A percentile compares a stretch with the other conserved stretches of the same genome.
Conservation (phyloP, 345 rosid genomes). For the Eucalyptus camaldulensis region DNA sequence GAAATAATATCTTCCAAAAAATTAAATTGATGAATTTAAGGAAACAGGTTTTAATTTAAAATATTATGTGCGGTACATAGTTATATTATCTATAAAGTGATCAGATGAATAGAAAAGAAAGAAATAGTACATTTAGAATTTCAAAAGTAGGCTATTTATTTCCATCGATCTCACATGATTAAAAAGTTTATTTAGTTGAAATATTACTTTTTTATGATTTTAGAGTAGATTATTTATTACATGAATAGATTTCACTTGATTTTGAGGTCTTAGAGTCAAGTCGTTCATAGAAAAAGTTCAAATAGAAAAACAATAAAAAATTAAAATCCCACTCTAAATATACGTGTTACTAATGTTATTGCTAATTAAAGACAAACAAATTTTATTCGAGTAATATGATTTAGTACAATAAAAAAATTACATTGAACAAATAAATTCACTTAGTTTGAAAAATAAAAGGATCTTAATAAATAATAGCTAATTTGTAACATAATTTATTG, state of each 20-base stretch:
- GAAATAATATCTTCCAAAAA: neutral
- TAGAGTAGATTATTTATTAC: neutral
- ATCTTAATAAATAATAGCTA: neutral
- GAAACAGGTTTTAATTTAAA: neutral
- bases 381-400: neutral
- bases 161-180: rapidly evolving
- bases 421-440: neutral
- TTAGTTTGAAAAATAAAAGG: no score
- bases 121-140: neutral
- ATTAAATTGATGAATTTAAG: neutral
- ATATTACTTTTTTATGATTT: neutral
- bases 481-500: neutral
- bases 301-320: no score
- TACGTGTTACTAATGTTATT: neutral
- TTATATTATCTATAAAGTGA: neutral
- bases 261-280: neutral
- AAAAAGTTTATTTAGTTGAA: neutral
- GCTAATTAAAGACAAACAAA: neutral
- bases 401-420: no score
- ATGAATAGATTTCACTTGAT: neutral
- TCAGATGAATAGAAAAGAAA: neutral
- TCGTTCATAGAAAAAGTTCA: neutral
- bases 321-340: neutral
- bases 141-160: neutral
- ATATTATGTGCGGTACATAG: neutral